Evolutionary conservation across 2,329 filamentous ascomycete genomes (phyloP).

Genomic region (Paracorniculantispora psalliotae): DNA sequence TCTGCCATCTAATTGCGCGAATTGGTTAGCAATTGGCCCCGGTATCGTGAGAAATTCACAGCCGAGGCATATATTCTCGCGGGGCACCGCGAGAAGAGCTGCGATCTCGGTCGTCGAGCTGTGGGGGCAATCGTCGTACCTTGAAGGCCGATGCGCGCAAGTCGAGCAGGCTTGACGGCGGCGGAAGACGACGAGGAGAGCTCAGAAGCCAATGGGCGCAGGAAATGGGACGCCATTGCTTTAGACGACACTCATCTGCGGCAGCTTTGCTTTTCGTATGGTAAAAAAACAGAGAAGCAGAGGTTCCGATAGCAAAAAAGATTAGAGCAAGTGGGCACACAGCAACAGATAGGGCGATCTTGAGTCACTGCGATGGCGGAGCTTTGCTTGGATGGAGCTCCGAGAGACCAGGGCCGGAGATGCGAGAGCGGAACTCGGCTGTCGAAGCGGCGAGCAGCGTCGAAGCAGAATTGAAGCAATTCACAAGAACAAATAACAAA

Average conservation of each 20-base stretch:
- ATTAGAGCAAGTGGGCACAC: background rate
- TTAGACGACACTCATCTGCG: slow-evolving; percentile 25
- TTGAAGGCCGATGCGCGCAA: slow-evolving; percentile 22
- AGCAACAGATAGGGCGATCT: background rate
- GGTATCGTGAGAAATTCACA: too few relatives aligned
- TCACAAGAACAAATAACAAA: background rate
- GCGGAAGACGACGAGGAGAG: slow-evolving; percentile 21
- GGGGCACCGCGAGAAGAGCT: background rate
- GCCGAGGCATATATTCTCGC: background rate
- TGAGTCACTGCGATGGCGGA: slow-evolving; percentile 12
- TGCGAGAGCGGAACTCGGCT: background rate
- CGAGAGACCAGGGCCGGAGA: slow-evolving; percentile 4
- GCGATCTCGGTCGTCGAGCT: too few relatives aligned
- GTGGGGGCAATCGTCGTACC: slow-evolving; percentile 17
- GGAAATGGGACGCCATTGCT: slow-evolving; percentile 31
- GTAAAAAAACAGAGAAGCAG: background rate
- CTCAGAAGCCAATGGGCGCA: slow-evolving; percentile 31
- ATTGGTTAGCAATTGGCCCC: slow-evolving; percentile 5
- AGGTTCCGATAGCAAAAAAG: background rate
- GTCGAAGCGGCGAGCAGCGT: background rate
- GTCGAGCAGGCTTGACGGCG: slow-evolving; percentile 17
- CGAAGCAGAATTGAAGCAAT: background rate
- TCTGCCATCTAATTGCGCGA: slow-evolving; percentile 17
- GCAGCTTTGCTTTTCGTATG: slow-evolving; percentile 6
- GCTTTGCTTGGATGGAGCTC: slow-evolving; percentile 6